Percentiles rank a stretch among this genome's conserved stretches.
Evolutionary conservation across 352 stramenopile species (phyloP).

Genomic region (Pythium diclinum): DNA sequence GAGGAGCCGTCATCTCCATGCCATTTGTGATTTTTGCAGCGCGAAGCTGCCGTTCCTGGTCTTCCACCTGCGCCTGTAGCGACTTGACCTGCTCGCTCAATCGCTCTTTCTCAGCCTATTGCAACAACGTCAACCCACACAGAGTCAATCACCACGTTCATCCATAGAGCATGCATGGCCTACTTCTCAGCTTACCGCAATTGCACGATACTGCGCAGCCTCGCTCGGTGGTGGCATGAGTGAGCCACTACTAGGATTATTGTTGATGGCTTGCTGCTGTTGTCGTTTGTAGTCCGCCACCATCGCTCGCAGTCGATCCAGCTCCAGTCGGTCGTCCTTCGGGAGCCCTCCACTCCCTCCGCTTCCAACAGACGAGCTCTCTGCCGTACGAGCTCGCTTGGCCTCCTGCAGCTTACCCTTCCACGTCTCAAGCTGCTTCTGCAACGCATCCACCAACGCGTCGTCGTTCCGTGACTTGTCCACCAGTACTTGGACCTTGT

Average conservation of each 20-base stretch:
- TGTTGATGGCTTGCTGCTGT: not conserved
- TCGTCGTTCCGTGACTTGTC: conserved; percentile 84
- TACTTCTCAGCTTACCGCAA: conserved; percentile 35
- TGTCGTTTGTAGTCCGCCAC: conserved; percentile 39
- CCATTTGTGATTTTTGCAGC: conserved; percentile 9
- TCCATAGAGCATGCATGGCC: not conserved
- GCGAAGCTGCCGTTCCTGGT: conserved; percentile 52
- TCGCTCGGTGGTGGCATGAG: conserved; percentile 50
- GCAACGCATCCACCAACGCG: conserved; percentile 69
- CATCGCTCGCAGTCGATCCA: conserved; percentile 43
- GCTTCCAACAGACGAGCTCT: conserved; percentile 27
- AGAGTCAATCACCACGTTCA: not conserved
- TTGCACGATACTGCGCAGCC: conserved; percentile 44
- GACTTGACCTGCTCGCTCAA: conserved; percentile 47
- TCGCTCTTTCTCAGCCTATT: conserved; percentile 67
- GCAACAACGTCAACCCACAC: not conserved
- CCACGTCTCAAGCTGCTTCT: conserved; percentile 64
- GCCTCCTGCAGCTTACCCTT: conserved; percentile 50
- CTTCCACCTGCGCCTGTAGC: conserved; percentile 55
- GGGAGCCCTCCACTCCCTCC: conserved; percentile 16
- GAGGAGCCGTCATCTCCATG: conserved; percentile 2
- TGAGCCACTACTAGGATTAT: not conserved
- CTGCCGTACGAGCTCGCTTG: conserved; percentile 66
- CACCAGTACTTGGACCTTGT: conserved; percentile 65
- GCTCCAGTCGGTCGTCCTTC: conserved; percentile 43